Evolutionary conservation across 176 grass and related monocot species (phyloP), one percentile per base, ranked within the genome.

Genomic region (Triticum aestivum): DNA sequence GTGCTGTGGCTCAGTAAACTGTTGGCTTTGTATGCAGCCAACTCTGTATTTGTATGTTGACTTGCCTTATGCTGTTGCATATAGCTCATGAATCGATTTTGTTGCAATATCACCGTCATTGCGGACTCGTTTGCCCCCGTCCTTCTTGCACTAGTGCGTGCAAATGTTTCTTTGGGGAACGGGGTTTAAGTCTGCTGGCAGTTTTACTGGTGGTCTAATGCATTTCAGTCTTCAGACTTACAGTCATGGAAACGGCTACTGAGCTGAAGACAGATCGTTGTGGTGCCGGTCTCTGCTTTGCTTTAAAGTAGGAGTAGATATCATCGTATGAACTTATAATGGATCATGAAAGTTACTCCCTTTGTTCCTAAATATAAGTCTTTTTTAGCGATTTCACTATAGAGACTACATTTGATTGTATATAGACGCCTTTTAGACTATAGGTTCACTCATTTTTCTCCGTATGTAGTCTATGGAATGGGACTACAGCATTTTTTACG

Each of bases 11-110:
- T 44, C 9, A 70, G 44, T 20, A 82, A 42, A 82, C 64, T 33
- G 41, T 78, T 69, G 30, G 73, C 26, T 49, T 64, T 61, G 11
- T 74, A 58, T 58, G 49, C 26, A 75, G 30, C 37, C 80, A 87
- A 67, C 61, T 51, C 71, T 79, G 51, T 12, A 47, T 69, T 84
- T 84, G 61, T 88, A 81, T 81, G 82, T 81, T 80, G 63, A 52
- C 77, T 56, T 70, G 69, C 11, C 42, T 82, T 69, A 23, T 34
- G 65, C 14, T 79, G 34, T 23, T 90, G 65, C 73, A 73, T 87
- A 87, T 87, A 83, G 79, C 73, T 79, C 5, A 83, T 18, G 27
- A 80, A 26, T 71, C 8, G 30, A 34, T 66, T 23, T 75, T 37
- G 11, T 5, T 87, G 1, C 34, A 61, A 34, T 84, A 63, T 65